phyloP scores from a whole-genome alignment of 208 protist species.

The Trypanosoma melophagium region DNA sequence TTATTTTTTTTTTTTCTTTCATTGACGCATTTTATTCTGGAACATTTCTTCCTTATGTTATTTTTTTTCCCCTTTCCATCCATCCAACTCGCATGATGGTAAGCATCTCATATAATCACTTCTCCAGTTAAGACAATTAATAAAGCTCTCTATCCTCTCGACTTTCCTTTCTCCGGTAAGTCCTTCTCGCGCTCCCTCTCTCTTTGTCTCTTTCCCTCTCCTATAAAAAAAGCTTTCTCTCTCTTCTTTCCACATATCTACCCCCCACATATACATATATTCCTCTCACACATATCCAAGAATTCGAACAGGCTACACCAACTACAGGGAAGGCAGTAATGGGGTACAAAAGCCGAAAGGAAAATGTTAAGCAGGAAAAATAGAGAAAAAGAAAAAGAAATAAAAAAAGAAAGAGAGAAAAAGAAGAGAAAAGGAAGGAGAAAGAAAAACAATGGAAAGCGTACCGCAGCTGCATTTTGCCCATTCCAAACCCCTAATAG shows the following conservation, averaged over 20 bases:
- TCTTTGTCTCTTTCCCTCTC: too few relatives aligned
- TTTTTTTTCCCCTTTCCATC: background rate
- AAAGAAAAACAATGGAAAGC: constrained; percentile 11
- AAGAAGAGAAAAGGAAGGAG: constrained; percentile 17
- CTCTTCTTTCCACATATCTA: too few relatives aligned
- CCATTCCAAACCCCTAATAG: background rate
- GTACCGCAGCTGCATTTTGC: background rate
- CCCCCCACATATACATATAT: too few relatives aligned
- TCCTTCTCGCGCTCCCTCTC: too few relatives aligned
- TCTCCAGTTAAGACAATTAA: too few relatives aligned
- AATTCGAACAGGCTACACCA: too few relatives aligned
- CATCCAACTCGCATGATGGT: background rate
- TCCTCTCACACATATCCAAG: too few relatives aligned
- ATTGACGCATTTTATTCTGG: background rate
- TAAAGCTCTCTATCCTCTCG: too few relatives aligned
- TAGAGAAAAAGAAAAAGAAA: constrained; percentile 7
- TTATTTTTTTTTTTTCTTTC: background rate
- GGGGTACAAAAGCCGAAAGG: background rate
- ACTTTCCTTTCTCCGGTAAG: too few relatives aligned
- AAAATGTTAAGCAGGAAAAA: background rate
- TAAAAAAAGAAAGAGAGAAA: background rate
- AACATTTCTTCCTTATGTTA: background rate
- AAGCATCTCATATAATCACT: too few relatives aligned
- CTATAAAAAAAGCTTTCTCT: too few relatives aligned
- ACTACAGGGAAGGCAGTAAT: background rate